phyloP scores from a whole-genome alignment of 1,284 basidiomycete genomes.

The Papiliotrema nemorosa region DNA sequence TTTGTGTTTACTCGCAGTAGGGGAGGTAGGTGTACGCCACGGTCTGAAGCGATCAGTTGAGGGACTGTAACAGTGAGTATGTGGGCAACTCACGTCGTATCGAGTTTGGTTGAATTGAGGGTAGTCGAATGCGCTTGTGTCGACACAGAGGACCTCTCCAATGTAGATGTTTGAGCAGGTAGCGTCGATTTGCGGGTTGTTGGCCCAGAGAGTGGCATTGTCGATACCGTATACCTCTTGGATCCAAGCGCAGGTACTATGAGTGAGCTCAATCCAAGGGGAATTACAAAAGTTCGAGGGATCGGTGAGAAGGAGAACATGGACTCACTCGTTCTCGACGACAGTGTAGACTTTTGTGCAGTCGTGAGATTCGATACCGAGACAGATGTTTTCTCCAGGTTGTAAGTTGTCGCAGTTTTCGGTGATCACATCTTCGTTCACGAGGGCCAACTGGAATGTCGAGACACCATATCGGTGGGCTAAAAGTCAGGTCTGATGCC shows the following conservation, averaged over 20 bases:
- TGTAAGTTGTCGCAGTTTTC: slow-evolving; percentile 48
- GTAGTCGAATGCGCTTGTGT: slow-evolving; percentile 40
- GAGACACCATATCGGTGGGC: slow-evolving; percentile 47
- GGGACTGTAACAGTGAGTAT: not conserved
- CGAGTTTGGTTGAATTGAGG: slow-evolving; percentile 37
- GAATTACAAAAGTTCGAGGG: not conserved
- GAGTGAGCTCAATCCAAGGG: too few relatives aligned
- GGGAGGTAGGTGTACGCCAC: slow-evolving; percentile 44
- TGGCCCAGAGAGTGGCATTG: slow-evolving; percentile 41
- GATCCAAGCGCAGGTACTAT: slow-evolving; percentile 45
- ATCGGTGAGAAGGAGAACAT: not conserved
- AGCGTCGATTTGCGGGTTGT: slow-evolving; percentile 50
- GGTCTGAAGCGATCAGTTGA: slow-evolving; percentile 16
- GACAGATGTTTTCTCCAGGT: slow-evolving; percentile 43
- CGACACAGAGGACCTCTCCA: slow-evolving; percentile 50
- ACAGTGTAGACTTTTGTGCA: slow-evolving; percentile 50
- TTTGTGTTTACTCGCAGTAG: slow-evolving; percentile 30
- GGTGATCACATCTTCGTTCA: slow-evolving; percentile 45
- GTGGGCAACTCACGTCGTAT: slow-evolving; percentile 34
- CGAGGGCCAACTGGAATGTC: slow-evolving; percentile 51
- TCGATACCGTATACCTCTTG: slow-evolving; percentile 39
- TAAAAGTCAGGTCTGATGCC: too few relatives aligned
- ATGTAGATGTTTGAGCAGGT: slow-evolving; percentile 50
- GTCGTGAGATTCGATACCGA: slow-evolving; percentile 44
- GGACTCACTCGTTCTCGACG: slow-evolving; percentile 41